Evolutionary conservation across 2,329 filamentous ascomycete genomes (phyloP).

Genomic region (Epichloe baconii): DNA sequence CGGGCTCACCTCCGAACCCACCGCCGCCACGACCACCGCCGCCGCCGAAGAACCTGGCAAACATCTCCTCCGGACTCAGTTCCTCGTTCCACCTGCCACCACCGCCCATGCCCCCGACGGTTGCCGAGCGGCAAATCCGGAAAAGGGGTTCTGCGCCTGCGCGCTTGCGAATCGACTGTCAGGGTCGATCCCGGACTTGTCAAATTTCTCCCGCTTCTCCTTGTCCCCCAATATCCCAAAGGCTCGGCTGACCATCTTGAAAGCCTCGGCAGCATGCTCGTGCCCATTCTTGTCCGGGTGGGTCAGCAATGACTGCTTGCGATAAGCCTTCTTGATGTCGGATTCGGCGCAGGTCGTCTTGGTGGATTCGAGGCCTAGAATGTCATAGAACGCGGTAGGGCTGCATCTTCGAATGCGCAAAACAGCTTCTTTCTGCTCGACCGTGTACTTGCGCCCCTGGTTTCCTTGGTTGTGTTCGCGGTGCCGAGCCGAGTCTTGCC

Average conservation of each 20-base stretch:
- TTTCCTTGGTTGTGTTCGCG: constrained; percentile 66
- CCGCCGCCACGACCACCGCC: constrained; percentile 61
- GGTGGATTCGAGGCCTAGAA: constrained; percentile 58
- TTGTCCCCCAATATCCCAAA: constrained; percentile 88
- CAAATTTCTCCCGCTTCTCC: constrained; percentile 74
- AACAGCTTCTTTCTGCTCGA: constrained; percentile 84
- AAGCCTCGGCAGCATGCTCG: constrained; percentile 88
- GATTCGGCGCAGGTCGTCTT: constrained; percentile 55
- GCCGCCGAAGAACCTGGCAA: constrained; percentile 90
- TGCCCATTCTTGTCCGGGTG: constrained; percentile 99
- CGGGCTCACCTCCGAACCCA: constrained; percentile 32
- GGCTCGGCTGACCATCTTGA: constrained; percentile 92
- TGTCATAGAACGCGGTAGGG: constrained; percentile 89
- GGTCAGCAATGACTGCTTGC: constrained; percentile 84
- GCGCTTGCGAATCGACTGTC: constrained; percentile 69
- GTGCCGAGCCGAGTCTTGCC: constrained; percentile 28
- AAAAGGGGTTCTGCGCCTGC: constrained; percentile 46
- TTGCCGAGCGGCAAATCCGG: constrained; percentile 40
- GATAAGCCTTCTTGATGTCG: constrained; percentile 96
- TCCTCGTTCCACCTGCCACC: constrained; percentile 72
- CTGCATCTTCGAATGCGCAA: constrained; percentile 75
- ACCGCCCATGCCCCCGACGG: constrained; percentile 31
- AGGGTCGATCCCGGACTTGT: constrained; percentile 82
- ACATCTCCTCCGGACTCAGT: constrained; percentile 92
- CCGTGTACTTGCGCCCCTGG: constrained; percentile 65